Evolutionary conservation across 495 filamentous ascomycete species (phyloP).

Genomic region (Annulohypoxylon moriforme): DNA sequence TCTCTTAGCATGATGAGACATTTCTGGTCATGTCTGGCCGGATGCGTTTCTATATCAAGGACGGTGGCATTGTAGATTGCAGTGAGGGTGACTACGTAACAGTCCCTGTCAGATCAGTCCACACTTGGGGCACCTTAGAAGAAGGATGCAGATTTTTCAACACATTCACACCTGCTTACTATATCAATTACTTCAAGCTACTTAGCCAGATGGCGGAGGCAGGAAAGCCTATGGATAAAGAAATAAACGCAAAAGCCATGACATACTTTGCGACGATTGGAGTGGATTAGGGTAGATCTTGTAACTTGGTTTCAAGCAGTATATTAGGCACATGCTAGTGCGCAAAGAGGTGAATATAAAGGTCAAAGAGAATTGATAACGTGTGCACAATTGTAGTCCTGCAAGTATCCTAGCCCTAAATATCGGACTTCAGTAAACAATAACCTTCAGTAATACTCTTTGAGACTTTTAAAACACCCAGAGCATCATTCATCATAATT

Average conservation of each 20-base stretch:
- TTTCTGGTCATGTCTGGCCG: background rate
- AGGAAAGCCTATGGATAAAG: conserved; percentile 4
- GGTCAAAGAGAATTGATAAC: too few relatives aligned
- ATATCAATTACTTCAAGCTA: conserved; percentile 15
- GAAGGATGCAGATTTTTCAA: conserved; percentile 2
- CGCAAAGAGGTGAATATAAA: too few relatives aligned
- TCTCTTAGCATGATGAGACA: background rate
- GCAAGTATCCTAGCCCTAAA: too few relatives aligned
- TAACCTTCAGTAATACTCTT: too few relatives aligned
- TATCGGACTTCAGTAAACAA: too few relatives aligned
- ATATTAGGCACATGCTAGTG: too few relatives aligned
- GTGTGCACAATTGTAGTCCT: too few relatives aligned
- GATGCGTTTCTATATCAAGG: background rate
- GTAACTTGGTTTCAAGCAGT: too few relatives aligned
- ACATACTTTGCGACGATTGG: conserved; percentile 9
- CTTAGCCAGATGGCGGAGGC: background rate
- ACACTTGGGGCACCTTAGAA: background rate
- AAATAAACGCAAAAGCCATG: conserved; percentile 1
- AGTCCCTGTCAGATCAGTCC: background rate
- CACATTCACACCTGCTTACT: conserved; percentile 11
- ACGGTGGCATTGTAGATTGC: conserved; percentile 1
- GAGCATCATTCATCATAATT: too few relatives aligned
- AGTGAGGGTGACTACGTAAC: background rate
- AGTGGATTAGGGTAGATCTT: background rate
- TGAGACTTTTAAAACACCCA: too few relatives aligned